These are phyloP conservation scores for Coniochaeta pulveracea DNA, from an alignment of 2,329 filamentous ascomycete species.

Conservation along the genomic window DNA sequence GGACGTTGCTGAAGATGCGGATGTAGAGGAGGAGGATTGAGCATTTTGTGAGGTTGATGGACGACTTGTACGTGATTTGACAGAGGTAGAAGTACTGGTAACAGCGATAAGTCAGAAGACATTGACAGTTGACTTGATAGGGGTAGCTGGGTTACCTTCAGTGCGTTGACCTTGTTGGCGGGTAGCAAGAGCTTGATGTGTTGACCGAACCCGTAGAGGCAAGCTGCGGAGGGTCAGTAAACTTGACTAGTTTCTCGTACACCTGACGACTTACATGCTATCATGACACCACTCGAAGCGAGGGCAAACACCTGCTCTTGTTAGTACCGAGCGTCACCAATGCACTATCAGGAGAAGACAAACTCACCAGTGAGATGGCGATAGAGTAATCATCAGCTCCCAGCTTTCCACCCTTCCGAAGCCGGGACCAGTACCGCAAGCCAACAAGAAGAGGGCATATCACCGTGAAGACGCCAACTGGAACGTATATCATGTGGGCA, in stretches of 20 bases:
- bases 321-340: background rate
- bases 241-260: background rate
- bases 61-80: constrained; percentile 21
- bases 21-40: constrained; percentile 21
- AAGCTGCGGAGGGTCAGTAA: constrained; percentile 8
- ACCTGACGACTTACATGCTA: constrained; percentile 7
- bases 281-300: constrained; percentile 13
- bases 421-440: constrained; percentile 4
- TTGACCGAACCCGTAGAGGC: constrained; percentile 18
- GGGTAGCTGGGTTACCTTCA: constrained; percentile 12
- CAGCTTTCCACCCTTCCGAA: constrained; percentile 5
- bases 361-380: constrained; percentile 8
- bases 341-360: background rate
- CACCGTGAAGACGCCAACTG: constrained; percentile 3
- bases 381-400: constrained; percentile 4
- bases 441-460: constrained; percentile 3
- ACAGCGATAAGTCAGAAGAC: background rate
- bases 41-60: constrained; percentile 20
- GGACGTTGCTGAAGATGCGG: constrained; percentile 18
- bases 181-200: constrained; percentile 11
- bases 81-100: constrained; percentile 19
- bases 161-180: constrained; percentile 11
- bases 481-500: constrained; percentile 6
- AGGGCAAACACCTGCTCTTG: constrained; percentile 11
- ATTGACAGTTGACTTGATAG: background rate